phyloP scores from a whole-genome alignment of 441 rosid genomes.

The Euphorbia schlechtendalii region DNA sequence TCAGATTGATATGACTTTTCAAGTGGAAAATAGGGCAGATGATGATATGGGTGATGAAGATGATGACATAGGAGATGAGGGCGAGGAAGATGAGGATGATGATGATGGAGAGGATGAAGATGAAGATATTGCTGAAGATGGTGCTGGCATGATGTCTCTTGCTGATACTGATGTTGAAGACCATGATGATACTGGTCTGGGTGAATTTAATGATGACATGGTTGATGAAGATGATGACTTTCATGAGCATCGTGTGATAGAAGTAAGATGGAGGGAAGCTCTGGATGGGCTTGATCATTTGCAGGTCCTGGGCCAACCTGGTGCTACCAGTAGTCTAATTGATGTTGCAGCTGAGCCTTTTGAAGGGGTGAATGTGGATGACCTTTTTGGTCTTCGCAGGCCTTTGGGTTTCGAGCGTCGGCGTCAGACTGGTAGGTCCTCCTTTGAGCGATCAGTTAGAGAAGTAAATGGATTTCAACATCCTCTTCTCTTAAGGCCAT shows the following conservation, averaged over 20 bases:
- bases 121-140: constrained; percentile 92
- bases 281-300: constrained; percentile 91
- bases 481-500: constrained; percentile 86
- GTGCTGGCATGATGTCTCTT: constrained; percentile 90
- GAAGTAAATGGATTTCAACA: constrained; percentile 90
- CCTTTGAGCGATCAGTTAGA: constrained; percentile 64
- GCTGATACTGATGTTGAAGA: constrained; percentile 96
- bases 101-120: constrained; percentile 75
- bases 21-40: constrained; percentile 75
- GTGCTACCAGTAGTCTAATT: constrained; percentile 60
- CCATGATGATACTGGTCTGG: constrained; percentile 87
- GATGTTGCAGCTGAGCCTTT: constrained; percentile 94
- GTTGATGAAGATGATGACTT: constrained; percentile 97
- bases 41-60: constrained; percentile 96
- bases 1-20: constrained; percentile 82
- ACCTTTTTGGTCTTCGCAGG: constrained; percentile 85
- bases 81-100: constrained; percentile 89
- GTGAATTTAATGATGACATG: constrained; percentile 90
- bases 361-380: constrained; percentile 96
- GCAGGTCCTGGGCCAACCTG: constrained; percentile 90
- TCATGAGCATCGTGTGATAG: constrained; percentile 83
- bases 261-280: constrained; percentile 95
- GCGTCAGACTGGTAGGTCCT: constrained; percentile 70
- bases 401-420: constrained; percentile 88
- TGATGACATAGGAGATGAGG: constrained; percentile 87